These are phyloP conservation scores for Tulasnella sp. DNA, from an alignment of 768 basidiomycete genomes.

Conservation along the genomic window DNA sequence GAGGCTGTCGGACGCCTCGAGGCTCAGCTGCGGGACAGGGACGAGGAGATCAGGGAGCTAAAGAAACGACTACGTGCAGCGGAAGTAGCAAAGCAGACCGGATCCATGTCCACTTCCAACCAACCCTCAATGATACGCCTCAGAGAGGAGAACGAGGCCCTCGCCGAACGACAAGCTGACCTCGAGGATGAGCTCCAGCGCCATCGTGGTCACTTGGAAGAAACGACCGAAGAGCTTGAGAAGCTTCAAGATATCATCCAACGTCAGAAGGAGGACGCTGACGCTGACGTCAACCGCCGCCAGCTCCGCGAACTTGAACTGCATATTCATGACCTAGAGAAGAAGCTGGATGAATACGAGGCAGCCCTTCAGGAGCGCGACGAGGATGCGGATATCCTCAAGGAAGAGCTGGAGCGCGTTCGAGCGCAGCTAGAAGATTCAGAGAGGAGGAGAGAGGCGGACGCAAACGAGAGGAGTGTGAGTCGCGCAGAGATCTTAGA, in stretches of 20 bases:
- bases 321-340: slow-evolving; percentile 32
- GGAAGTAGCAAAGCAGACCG: neutral
- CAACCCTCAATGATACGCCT: slow-evolving; percentile 40
- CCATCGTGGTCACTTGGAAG: slow-evolving; percentile 56
- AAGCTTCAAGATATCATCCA: slow-evolving; percentile 59
- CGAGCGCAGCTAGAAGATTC: slow-evolving; percentile 56
- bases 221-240: slow-evolving; percentile 76
- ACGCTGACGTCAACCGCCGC: slow-evolving; percentile 28
- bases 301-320: neutral
- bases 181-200: slow-evolving; percentile 53
- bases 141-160: slow-evolving; percentile 46
- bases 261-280: slow-evolving; percentile 32
- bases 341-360: slow-evolving; percentile 36
- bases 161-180: slow-evolving; percentile 33
- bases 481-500: slow-evolving; percentile 61
- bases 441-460: slow-evolving; percentile 48
- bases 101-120: slow-evolving; percentile 18
- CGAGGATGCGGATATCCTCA: slow-evolving; percentile 62
- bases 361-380: slow-evolving; percentile 30
- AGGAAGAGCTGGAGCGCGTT: slow-evolving; percentile 53
- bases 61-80: slow-evolving; percentile 33
- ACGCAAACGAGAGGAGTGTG: slow-evolving; percentile 56
- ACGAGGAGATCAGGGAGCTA: slow-evolving; percentile 56
- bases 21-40: slow-evolving; percentile 53
- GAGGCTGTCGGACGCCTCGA: neutral